Conservation (phyloP, 2,329 filamentous ascomycete species). For the Tolypocladium inflatum region DNA sequence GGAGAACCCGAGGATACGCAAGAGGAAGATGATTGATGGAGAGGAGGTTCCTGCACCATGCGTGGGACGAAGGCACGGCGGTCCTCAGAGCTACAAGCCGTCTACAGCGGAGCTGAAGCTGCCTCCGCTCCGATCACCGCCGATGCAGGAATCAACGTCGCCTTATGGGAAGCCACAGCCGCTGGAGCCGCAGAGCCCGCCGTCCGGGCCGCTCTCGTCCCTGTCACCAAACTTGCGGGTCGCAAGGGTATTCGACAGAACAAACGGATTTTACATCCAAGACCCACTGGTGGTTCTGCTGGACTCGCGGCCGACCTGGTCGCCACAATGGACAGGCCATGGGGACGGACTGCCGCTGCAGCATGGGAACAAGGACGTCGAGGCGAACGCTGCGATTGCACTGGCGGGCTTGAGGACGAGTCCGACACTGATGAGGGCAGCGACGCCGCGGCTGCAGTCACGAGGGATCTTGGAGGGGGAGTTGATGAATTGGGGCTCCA, state of each 20-base stretch:
- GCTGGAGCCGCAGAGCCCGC: slow-evolving; percentile 19
- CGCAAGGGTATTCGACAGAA: slow-evolving; percentile 7
- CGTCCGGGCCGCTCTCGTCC: slow-evolving; percentile 16
- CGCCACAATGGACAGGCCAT: neutral
- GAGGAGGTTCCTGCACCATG: slow-evolving; percentile 17
- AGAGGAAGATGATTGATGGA: slow-evolving; percentile 35
- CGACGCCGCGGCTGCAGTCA: neutral
- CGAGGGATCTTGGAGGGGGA: slow-evolving; percentile 2
- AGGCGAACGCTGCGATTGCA: slow-evolving; percentile 8
- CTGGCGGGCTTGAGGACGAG: slow-evolving; percentile 14
- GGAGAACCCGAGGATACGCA: slow-evolving; percentile 34
- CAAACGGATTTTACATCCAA: slow-evolving; percentile 13
- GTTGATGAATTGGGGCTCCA: slow-evolving; percentile 11
- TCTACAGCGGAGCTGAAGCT: slow-evolving; percentile 13
- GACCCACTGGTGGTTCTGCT: slow-evolving; percentile 11
- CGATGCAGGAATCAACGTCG: slow-evolving; percentile 5
- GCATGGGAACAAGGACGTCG: slow-evolving; percentile 1
- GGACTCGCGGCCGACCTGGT: slow-evolving; percentile 9
- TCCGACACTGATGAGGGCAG: slow-evolving; percentile 3
- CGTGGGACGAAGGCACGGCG: slow-evolving; percentile 6
- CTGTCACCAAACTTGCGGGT: slow-evolving; percentile 22
- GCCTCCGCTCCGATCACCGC: slow-evolving; percentile 19
- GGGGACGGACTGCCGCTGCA: neutral
- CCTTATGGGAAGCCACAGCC: slow-evolving; percentile 14
- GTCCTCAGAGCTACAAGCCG: neutral